These are phyloP conservation scores for Neurospora sp. DNA, from an alignment of 495 filamentous ascomycete genomes.

Conservation along the genomic window DNA sequence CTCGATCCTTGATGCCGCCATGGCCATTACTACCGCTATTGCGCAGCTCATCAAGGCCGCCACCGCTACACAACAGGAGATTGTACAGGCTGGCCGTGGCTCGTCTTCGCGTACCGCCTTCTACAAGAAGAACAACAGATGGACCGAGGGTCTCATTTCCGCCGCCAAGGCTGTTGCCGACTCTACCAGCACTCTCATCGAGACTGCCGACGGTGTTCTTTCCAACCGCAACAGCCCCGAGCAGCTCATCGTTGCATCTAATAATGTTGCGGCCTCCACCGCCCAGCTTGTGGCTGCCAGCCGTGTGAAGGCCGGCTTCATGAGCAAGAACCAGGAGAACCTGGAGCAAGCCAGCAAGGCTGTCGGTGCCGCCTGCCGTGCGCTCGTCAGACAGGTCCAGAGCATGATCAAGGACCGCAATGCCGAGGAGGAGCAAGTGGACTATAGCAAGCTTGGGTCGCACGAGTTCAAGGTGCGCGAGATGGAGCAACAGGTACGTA, in stretches of 20 bases:
- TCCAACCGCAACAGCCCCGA: constrained; percentile 84
- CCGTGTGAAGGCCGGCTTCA: constrained; percentile 94
- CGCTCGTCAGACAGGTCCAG: constrained; percentile 87
- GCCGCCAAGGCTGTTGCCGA: constrained; percentile 90
- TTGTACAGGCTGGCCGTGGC: constrained; percentile 89
- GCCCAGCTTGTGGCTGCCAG: constrained; percentile 93
- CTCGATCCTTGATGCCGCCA: constrained; percentile 83
- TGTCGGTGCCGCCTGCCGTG: constrained; percentile 77
- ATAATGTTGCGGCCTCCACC: constrained; percentile 91
- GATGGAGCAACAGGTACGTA: constrained; percentile 97
- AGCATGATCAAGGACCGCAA: constrained; percentile 80
- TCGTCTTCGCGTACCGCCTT: constrained; percentile 85
- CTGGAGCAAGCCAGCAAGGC: constrained; percentile 88
- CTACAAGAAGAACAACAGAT: constrained; percentile 97
- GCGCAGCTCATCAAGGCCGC: constrained; percentile 93
- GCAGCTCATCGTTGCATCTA: constrained; percentile 94
- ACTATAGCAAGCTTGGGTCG: constrained; percentile 75
- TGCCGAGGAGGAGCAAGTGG: constrained; percentile 73
- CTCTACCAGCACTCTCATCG: constrained; percentile 90
- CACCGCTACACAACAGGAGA: constrained; percentile 89
- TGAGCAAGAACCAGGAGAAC: constrained; percentile 88
- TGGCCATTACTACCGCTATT: constrained; percentile 94
- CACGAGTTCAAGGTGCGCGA: constrained; percentile 98
- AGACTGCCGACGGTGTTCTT: constrained; percentile 94
- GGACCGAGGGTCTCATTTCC: constrained; percentile 95